Percentiles rank a stretch among this genome's conserved stretches.
These are phyloP conservation scores for Ganoderma resinaceum DNA, from an alignment of 1,284 basidiomycete genomes.

Conservation along the genomic window DNA sequence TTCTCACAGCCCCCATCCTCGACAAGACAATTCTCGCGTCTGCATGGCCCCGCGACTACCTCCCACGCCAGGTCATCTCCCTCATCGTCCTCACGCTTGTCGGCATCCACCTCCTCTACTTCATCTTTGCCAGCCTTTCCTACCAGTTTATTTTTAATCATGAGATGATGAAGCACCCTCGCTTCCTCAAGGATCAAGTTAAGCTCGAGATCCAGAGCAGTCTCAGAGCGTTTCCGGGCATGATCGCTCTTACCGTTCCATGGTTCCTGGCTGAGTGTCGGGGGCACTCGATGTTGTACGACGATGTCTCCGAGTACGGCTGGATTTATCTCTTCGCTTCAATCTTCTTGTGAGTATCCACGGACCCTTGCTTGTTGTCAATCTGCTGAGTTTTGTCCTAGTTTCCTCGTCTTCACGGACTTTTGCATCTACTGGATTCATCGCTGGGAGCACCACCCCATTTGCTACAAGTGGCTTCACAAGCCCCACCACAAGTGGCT, in stretches of 20 bases:
- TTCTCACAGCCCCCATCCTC: conserved; percentile 39
- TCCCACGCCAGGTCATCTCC: conserved; percentile 83
- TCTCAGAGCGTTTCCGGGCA: conserved; percentile 81
- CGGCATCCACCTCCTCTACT: conserved; percentile 87
- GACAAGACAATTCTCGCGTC: conserved; percentile 50
- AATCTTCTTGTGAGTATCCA: conserved; percentile 62
- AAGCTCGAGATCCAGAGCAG: conserved; percentile 84
- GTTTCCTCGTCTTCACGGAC: conserved; percentile 95
- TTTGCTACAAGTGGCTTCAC: conserved; percentile 90
- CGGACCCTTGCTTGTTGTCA: not conserved
- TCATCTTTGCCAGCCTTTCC: conserved; percentile 84
- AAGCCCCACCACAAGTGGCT: conserved; percentile 99
- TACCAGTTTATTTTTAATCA: conserved; percentile 95
- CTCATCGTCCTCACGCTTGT: conserved; percentile 79
- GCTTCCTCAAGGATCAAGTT: conserved; percentile 91
- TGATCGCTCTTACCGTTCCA: conserved; percentile 87
- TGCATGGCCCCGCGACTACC: conserved; percentile 82
- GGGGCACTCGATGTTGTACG: conserved; percentile 86
- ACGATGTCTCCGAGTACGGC: conserved; percentile 76
- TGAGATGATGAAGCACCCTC: conserved; percentile 95
- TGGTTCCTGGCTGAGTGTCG: conserved; percentile 95
- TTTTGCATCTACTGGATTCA: conserved; percentile 93
- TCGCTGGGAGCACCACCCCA: conserved; percentile 88
- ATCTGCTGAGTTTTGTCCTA: conserved; percentile 35
- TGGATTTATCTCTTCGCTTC: conserved; percentile 71